Percentiles rank a stretch among this genome's conserved stretches.
Evolutionary conservation across 116 monocot genomes (phyloP).

Genomic region (Phalaenopsis hybrid): DNA sequence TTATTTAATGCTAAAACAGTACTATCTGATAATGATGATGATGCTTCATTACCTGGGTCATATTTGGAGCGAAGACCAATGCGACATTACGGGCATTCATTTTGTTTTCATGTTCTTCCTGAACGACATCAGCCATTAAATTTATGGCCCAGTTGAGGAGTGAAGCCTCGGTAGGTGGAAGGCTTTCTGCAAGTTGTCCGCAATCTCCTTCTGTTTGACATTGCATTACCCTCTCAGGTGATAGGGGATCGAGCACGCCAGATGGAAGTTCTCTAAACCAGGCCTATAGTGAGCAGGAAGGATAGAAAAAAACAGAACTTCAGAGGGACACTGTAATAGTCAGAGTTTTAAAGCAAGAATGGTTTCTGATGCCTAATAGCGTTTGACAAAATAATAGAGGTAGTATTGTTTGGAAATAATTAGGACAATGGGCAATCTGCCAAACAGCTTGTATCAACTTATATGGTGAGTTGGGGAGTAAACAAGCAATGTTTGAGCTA

Average conservation of each 20-base stretch:
- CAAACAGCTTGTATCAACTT: no score
- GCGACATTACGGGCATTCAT: constrained; percentile 87
- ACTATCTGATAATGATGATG: background rate
- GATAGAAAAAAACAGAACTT: background rate
- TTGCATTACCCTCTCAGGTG: constrained; percentile 68
- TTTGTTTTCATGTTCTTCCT: constrained; percentile 66
- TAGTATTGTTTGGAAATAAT: no score
- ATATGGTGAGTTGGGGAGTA: no score
- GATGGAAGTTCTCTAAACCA: constrained; percentile 96
- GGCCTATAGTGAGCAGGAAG: constrained; percentile 36
- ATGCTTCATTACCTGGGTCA: constrained; percentile 58
- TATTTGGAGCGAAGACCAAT: constrained; percentile 93
- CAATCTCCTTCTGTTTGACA: constrained; percentile 70
- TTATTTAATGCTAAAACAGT: background rate
- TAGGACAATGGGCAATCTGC: no score
- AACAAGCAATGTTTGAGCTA: no score
- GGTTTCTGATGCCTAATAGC: no score
- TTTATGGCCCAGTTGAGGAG: constrained; percentile 80
- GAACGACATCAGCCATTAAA: constrained; percentile 84
- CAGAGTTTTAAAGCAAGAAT: no score
- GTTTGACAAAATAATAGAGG: no score
- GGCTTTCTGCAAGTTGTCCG: constrained; percentile 27
- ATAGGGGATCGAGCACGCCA: constrained; percentile 65
- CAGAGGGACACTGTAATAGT: background rate
- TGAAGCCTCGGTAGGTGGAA: constrained; percentile 59